Percentiles rank a stretch among this genome's conserved stretches.
phyloP scores from a whole-genome alignment of 192 early-diverging fungal genomes.

The Lobosporangium transversale region DNA sequence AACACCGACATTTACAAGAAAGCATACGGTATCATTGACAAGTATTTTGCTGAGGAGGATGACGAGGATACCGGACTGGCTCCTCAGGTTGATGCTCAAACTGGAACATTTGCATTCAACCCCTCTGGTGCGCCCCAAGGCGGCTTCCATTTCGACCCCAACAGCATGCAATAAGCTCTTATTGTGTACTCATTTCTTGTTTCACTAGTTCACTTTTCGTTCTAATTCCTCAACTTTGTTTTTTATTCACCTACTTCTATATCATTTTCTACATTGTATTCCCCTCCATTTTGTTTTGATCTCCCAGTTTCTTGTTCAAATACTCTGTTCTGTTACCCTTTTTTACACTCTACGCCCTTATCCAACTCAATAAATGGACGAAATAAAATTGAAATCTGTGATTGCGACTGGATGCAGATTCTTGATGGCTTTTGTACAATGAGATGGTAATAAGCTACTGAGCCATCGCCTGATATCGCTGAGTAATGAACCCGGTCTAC shows the following conservation, averaged over 20 bases:
- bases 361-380: too few species aligned
- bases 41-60: conserved; percentile 93
- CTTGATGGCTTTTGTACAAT: too few species aligned
- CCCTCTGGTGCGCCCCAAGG: conserved; percentile 77
- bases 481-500: too few species aligned
- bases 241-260: conserved; percentile 3
- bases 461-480: too few species aligned
- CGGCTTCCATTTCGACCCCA: conserved; percentile 82
- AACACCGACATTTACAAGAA: conserved; percentile 98
- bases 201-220: too few species aligned
- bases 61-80: conserved; percentile 79
- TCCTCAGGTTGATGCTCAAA: conserved; percentile 77
- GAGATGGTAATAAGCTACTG: too few species aligned
- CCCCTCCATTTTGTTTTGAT: conserved; percentile 4
- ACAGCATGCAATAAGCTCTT: conserved; percentile 38
- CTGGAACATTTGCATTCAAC: conserved; percentile 85
- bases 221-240: conserved; percentile 1
- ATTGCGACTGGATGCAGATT: too few species aligned
- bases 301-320: too few species aligned
- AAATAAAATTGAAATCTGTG: too few species aligned
- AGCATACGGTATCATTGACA: conserved; percentile 94
- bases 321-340: too few species aligned
- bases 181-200: neutral
- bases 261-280: neutral
- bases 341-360: too few species aligned